A percentile compares a stretch with the other conserved stretches of the same genome.
Conservation (phyloP, 805 yeast genomes). For the Candida suzukii region DNA sequence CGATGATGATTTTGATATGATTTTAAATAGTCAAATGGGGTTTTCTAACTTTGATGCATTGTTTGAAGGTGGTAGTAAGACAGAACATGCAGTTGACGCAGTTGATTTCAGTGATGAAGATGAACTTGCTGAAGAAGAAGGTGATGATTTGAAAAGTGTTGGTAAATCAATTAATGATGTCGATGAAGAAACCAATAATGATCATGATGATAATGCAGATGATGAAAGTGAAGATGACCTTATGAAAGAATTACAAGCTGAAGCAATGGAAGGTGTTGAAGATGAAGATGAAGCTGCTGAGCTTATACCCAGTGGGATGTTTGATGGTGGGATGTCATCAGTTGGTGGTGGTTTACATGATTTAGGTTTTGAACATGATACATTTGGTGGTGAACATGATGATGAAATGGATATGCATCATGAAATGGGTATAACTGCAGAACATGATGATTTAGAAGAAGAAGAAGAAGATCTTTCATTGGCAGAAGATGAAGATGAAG, state of each 20-base stretch:
- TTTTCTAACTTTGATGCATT: constrained; percentile 20
- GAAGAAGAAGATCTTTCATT: constrained; percentile 10
- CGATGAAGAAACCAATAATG: constrained; percentile 35
- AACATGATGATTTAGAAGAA: constrained; percentile 1
- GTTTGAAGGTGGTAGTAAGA: constrained; percentile 37
- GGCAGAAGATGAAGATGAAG: constrained; percentile 17
- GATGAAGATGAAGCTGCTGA: constrained; percentile 23
- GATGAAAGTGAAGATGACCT: constrained; percentile 28
- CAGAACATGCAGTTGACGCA: constrained; percentile 86
- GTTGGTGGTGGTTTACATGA: constrained; percentile 13
- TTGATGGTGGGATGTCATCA: constrained; percentile 22
- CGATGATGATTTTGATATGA: constrained; percentile 26
- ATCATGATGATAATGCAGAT: constrained; percentile 30
- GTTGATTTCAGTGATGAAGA: constrained; percentile 92
- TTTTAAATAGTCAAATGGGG: constrained; percentile 26
- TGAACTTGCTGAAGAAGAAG: constrained; percentile 82
- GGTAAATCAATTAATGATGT: constrained; percentile 6
- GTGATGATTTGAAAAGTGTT: constrained; percentile 21
- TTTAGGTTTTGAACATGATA: constrained; percentile 22
- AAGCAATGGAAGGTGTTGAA: constrained; percentile 29
- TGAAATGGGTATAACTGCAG: background rate
- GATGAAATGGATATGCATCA: constrained; percentile 10
- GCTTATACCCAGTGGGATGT: constrained; percentile 21
- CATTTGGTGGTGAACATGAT: constrained; percentile 9
- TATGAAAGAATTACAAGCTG: constrained; percentile 29